Base-by-base conservation (phyloP, 805 yeast species). In the Brettanomyces nanus region DNA sequence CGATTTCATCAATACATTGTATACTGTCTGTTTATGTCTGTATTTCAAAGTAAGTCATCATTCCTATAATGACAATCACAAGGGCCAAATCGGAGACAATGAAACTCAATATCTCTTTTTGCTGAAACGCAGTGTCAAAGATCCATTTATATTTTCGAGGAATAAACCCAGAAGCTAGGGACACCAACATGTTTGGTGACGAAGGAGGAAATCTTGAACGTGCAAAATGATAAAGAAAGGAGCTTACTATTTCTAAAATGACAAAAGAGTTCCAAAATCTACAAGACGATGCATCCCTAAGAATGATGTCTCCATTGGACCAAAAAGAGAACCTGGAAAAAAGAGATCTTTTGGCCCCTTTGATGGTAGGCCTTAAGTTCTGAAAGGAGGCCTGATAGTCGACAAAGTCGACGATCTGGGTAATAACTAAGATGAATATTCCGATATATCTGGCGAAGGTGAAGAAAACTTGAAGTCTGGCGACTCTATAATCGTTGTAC, bases 61-160 rank as follows among this genome's bases (percentile, higher is more conserved):
- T 11, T 11, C 54, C 59, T 22, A 56, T 41, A n/a, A 52, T 23
- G 14, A 58, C 35, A 13, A 58, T 39, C 18, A 58, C 45, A 14
- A 58, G 41, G 17, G 58, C 38, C 17, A 58, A 33, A 43, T 59
- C 64, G 31, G 45, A 42, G 21, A 52, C 27, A 28, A 51, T 44
- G 21, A 47, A 46, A 11, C 38, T 26, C n/a, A 48, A 38, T 4
- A 58, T 15, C 33, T 58, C 62, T 29, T 48, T 44, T 42, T 58
- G 57, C 36, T 45, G 49, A 18, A 53, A 38, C 2, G 47, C 35
- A 29, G 45, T 35, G 11, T 41, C 40, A 14, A 53, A 30, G 11
- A 44, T 31, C 6, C 29, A 27, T 23, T 40, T 47, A 28, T 38
- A 43, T 5, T 37, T 40, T 4, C 43, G 43, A 1, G 61, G 56